Conservation (phyloP, 306 rosid species). For the Quercus cerris region DNA sequence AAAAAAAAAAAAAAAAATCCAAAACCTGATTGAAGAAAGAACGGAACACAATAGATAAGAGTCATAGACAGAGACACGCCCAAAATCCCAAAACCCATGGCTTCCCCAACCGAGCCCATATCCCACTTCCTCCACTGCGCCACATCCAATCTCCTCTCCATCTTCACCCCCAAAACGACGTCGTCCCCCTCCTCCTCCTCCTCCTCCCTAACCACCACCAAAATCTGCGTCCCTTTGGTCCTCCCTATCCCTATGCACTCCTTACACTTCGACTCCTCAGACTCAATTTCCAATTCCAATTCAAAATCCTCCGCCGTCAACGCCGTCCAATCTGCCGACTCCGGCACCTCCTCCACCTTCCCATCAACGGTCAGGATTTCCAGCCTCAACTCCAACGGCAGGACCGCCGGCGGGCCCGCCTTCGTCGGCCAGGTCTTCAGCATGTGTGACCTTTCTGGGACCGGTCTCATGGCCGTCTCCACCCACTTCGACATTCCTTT, state of each 20-base stretch:
- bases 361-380: constrained; percentile 54
- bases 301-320: constrained; percentile 30
- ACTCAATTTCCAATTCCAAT: constrained; percentile 24
- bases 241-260: constrained; percentile 19
- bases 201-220: constrained; percentile 6
- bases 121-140: constrained; percentile 55
- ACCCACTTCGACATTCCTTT: constrained; percentile 88
- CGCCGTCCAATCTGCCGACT: constrained; percentile 36
- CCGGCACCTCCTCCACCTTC: constrained; percentile 40
- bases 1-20: no score
- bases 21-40: no score
- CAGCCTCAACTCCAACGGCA: constrained; percentile 37
- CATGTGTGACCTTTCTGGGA: constrained; percentile 97
- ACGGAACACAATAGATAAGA: background rate
- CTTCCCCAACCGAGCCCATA: constrained; percentile 29
- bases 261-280: constrained; percentile 19
- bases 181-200: constrained; percentile 1
- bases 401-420: constrained; percentile 71
- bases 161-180: constrained; percentile 38
- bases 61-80: background rate
- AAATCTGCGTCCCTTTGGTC: constrained; percentile 46
- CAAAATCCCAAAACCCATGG: background rate
- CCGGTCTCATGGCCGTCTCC: constrained; percentile 97
- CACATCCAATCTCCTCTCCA: constrained; percentile 50
- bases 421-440: constrained; percentile 98